Conservation (phyloP, 345 rosid species). For the Eucalyptus regnans region DNA sequence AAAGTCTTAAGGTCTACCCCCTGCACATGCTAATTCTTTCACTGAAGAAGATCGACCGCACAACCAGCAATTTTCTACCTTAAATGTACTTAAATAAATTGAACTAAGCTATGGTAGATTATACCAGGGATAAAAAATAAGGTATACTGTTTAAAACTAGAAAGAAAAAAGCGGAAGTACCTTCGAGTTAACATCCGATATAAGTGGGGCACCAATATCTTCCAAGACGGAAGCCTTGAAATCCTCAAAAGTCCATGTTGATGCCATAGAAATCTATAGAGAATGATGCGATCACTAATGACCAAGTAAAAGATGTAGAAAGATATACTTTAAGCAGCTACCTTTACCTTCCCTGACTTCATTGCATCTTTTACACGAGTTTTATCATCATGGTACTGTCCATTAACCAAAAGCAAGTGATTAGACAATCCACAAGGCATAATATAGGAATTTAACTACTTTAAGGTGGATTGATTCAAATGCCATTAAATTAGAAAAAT, state of each 20-base stretch:
- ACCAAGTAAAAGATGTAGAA: background rate
- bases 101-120: background rate
- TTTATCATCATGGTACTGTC: conserved; percentile 85
- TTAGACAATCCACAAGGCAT: background rate
- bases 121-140: background rate
- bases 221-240: conserved; percentile 53
- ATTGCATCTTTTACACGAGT: conserved; percentile 60
- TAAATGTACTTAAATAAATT: background rate
- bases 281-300: background rate
- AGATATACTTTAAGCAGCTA: background rate
- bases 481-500: background rate
- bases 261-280: conserved; percentile 34
- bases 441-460: background rate
- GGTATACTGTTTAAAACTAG: background rate
- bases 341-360: conserved; percentile 64
- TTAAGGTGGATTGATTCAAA: background rate
- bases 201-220: conserved; percentile 30
- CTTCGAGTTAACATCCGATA: conserved; percentile 74
- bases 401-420: background rate
- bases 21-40: background rate
- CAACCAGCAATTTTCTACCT: background rate
- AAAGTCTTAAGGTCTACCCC: background rate
- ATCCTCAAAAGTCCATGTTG: conserved; percentile 68
- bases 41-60: background rate
- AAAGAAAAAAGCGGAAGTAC: conserved; percentile 10